Evolutionary conservation across 2,329 filamentous ascomycete genomes (phyloP).

Genomic region (Fulvia fulva): DNA sequence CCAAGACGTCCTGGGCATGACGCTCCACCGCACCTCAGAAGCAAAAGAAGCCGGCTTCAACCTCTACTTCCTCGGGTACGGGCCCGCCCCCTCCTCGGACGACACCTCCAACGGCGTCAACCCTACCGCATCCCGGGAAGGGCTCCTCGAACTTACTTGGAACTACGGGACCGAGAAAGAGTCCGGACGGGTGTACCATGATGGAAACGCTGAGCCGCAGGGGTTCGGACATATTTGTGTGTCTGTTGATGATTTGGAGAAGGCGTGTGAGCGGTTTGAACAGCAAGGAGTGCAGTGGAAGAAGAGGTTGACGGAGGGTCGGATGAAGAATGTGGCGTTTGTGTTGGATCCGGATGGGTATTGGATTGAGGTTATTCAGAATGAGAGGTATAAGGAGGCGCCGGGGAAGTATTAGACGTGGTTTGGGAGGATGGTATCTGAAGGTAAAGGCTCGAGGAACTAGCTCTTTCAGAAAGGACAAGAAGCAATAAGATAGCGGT

Average conservation of each 20-base stretch:
- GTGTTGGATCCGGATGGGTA: constrained; percentile 54
- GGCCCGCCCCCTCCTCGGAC: constrained; percentile 40
- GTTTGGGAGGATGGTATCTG: neutral
- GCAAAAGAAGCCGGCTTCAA: constrained; percentile 72
- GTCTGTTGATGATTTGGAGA: constrained; percentile 81
- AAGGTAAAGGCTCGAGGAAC: no score
- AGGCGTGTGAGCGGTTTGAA: constrained; percentile 83
- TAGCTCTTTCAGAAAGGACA: no score
- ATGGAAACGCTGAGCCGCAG: constrained; percentile 86
- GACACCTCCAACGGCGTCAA: constrained; percentile 55
- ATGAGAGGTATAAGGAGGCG: constrained; percentile 15
- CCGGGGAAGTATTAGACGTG: constrained; percentile 15
- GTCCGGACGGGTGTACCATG: constrained; percentile 77
- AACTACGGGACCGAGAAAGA: constrained; percentile 82
- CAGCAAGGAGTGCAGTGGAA: constrained; percentile 80
- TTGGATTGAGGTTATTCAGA: constrained; percentile 22
- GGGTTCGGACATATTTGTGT: constrained; percentile 93
- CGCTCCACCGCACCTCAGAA: constrained; percentile 68
- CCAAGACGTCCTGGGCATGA: constrained; percentile 84
- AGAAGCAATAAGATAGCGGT: no score
- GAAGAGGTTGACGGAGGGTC: constrained; percentile 86
- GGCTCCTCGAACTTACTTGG: constrained; percentile 86
- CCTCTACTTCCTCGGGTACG: constrained; percentile 87
- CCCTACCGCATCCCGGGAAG: constrained; percentile 66
- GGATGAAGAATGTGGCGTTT: constrained; percentile 91